A percentile compares a stretch with the other conserved stretches of the same genome.
Evolutionary conservation across 768 basidiomycete species (phyloP).

Genomic region (Rhodocollybia butyracea): DNA sequence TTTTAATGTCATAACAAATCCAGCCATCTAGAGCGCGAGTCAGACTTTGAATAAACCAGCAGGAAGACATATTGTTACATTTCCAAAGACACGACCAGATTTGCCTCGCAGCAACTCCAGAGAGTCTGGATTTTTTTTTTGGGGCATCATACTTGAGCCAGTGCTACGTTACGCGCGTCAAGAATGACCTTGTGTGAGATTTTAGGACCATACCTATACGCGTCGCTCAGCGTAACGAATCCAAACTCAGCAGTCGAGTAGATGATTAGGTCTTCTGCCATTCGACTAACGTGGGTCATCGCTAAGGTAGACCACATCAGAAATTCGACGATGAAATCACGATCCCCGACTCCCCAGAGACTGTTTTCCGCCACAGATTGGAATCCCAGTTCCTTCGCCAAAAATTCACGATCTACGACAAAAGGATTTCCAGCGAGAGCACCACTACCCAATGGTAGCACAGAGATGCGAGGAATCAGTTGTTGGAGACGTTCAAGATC

Average conservation of each 20-base stretch:
- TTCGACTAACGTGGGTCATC: constrained; percentile 90
- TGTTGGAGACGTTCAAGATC: constrained; percentile 86
- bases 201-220: constrained; percentile 78
- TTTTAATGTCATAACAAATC: constrained; percentile 96
- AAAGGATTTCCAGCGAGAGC: constrained; percentile 98
- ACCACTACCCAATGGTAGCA: constrained; percentile 91
- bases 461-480: constrained; percentile 85
- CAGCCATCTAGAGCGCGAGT: constrained; percentile 71
- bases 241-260: constrained; percentile 98
- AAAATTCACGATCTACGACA: constrained; percentile 87
- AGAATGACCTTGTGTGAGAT: not conserved
- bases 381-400: constrained; percentile 89
- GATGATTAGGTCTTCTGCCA: constrained; percentile 95
- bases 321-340: constrained; percentile 97
- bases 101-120: constrained; percentile 94
- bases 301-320: constrained; percentile 93
- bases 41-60: constrained; percentile 1
- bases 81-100: constrained; percentile 90
- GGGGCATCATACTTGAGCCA: constrained; percentile 99
- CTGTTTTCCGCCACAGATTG: constrained; percentile 90
- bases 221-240: constrained; percentile 93
- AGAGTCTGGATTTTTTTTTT: constrained; percentile 99
- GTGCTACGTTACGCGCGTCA: constrained; percentile 52
- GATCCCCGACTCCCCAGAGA: constrained; percentile 93
- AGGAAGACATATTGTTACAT: constrained; percentile 43